These are phyloP conservation scores for Rosa multiflora DNA, from an alignment of 306 rosid species.

Conservation along the genomic window DNA sequence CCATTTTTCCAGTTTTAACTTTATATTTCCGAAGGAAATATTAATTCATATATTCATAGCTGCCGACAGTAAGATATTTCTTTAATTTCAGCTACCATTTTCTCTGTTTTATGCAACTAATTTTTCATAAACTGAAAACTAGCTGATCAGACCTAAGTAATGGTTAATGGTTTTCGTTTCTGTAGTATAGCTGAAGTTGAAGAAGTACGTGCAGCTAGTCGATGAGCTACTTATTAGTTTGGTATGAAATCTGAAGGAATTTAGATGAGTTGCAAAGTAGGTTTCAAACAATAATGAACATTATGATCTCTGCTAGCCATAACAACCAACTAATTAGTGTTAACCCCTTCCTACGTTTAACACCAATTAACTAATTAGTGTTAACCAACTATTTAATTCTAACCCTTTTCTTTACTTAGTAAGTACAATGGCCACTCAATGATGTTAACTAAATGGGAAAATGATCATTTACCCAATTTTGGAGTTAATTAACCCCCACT, in stretches of 20 bases:
- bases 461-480: no score
- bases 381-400: no score
- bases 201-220: background rate
- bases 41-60: background rate
- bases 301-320: background rate
- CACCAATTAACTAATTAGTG: no score
- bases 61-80: slow-evolving; percentile 11
- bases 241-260: background rate
- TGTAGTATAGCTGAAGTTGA: background rate
- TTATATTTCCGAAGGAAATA: background rate
- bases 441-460: background rate
- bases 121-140: background rate
- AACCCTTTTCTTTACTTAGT: background rate
- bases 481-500: no score
- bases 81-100: background rate
- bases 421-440: background rate
- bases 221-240: background rate
- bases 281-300: background rate
- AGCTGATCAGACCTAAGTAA: background rate
- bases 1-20: slow-evolving; percentile 5
- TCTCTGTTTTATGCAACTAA: background rate
- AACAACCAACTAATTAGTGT: background rate
- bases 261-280: background rate
- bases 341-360: background rate
- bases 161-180: background rate